Conservation (phyloP, 116 monocot genomes). For the Cymodocea nodosa region DNA sequence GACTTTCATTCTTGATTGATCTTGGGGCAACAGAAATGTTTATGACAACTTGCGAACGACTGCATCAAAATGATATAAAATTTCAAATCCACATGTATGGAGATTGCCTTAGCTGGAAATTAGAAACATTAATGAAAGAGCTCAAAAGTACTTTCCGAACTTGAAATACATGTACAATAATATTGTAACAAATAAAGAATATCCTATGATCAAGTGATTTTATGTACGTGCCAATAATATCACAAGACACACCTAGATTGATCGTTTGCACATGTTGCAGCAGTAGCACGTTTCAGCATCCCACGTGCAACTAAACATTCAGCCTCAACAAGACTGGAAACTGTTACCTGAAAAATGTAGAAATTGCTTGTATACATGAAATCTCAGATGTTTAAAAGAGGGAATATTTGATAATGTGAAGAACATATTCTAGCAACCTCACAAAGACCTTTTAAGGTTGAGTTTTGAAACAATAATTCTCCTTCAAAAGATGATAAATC, state of each 20-base stretch:
- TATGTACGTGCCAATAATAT: background rate
- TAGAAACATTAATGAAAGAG: background rate
- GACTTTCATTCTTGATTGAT: constrained; percentile 5
- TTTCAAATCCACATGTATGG: background rate
- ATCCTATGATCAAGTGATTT: background rate
- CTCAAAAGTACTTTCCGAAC: background rate
- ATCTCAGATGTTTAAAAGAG: background rate
- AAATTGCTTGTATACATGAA: background rate
- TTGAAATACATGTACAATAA: background rate
- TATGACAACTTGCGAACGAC: constrained; percentile 84
- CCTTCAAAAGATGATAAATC: constrained; percentile 38
- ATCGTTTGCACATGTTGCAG: constrained; percentile 63
- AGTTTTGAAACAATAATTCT: constrained; percentile 39
- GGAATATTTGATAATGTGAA: background rate
- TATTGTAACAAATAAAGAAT: too few species aligned
- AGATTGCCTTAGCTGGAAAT: too few species aligned
- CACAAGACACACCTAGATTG: constrained; percentile 53
- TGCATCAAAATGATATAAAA: constrained; percentile 8
- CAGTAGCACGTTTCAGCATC: constrained; percentile 63
- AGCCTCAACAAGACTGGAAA: constrained; percentile 43
- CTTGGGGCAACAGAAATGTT: constrained; percentile 37
- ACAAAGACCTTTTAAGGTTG: constrained; percentile 44
- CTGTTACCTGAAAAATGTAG: constrained; percentile 25
- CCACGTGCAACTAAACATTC: constrained; percentile 46
- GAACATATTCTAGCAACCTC: constrained; percentile 31